Evolutionary conservation across 306 rosid species (phyloP).

Genomic region (Dalbergia cultrata): DNA sequence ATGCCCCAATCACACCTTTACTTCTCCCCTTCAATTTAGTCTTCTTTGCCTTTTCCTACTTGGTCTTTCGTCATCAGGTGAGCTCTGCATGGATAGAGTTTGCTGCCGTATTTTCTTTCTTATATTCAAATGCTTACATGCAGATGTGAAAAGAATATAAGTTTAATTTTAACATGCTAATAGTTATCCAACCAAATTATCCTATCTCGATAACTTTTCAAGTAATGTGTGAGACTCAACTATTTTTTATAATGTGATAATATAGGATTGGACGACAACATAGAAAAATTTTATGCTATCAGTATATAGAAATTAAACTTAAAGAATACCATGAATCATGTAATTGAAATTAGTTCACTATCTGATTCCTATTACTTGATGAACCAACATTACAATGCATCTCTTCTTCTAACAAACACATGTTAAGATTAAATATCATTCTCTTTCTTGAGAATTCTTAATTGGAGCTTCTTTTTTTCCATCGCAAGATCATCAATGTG

Average conservation of each 20-base stretch:
- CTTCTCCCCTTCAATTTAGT: conserved; percentile 86
- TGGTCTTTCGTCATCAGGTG: conserved; percentile 94
- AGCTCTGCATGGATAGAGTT: background rate
- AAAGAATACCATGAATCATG: background rate
- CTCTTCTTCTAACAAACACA: conserved; percentile 1
- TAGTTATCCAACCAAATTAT: no score
- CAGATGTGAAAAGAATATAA: background rate
- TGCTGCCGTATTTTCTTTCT: conserved; percentile 13
- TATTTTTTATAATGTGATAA: no score
- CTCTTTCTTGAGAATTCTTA: conserved; percentile 28
- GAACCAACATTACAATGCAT: background rate
- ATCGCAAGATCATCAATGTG: conserved; percentile 80
- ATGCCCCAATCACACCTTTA: conserved; percentile 84
- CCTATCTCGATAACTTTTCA: no score
- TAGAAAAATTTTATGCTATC: no score
- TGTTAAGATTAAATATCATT: conserved; percentile 1
- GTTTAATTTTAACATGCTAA: no score
- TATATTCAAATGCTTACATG: background rate
- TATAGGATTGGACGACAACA: no score
- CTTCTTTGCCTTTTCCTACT: conserved; percentile 84
- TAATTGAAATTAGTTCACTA: conserved; percentile 1
- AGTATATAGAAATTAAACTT: no score
- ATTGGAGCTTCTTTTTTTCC: background rate
- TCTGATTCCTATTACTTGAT: conserved; percentile 8
- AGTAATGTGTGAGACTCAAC: no score